Evolutionary conservation across 2,329 filamentous ascomycete genomes (phyloP), one percentile per base, ranked within the genome.

Genomic region (Clarireedia sp.): DNA sequence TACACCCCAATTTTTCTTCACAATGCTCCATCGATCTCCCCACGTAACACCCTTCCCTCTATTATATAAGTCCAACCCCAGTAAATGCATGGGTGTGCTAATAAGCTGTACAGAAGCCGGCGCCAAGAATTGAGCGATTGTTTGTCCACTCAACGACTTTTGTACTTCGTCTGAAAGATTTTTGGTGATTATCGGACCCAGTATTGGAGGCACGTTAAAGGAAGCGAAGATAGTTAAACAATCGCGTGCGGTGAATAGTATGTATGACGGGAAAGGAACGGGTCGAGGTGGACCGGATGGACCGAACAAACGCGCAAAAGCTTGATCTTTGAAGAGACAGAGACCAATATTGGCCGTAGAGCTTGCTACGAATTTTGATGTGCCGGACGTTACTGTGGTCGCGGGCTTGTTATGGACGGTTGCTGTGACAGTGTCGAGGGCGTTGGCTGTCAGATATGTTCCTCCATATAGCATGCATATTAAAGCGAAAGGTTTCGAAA

Each of bases 401-500:
- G 87, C 80, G 36, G 83, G 74, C 16, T 74, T 71, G 66, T 80
- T 73, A 48, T 74, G 70, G 14, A 83, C 63, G 1, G 87, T 90
- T 5, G 89, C 86, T 45, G 83, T 75, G 48, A 82, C 70, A 0
- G 92, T 96, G 74, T 97, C 92, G 68, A 96, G 82, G 12, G 80
- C 73, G 74, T 96, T 96, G 60, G 92, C 91, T 1, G 89, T 90
- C 12, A 94, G 74, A 74, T 96, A 96, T 57, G 92, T 97, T 62
- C 88, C 86, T 59, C 85, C 88, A 76, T 96, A 97, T 44, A 95
- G 76, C 71, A 81, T 75, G 72, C 82, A 79, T 68, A 90, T 85
- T 61, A 90, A 78, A 46, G 74, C 81, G 64, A 87, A 86, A 0
- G 87, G 86, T 57, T 80, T 81, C 49, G 82, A 82, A 67, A 82